A percentile compares a stretch with the other conserved stretches of the same genome.
Conservation (phyloP, 306 rosid genomes). For the Fragaria ananassa region DNA sequence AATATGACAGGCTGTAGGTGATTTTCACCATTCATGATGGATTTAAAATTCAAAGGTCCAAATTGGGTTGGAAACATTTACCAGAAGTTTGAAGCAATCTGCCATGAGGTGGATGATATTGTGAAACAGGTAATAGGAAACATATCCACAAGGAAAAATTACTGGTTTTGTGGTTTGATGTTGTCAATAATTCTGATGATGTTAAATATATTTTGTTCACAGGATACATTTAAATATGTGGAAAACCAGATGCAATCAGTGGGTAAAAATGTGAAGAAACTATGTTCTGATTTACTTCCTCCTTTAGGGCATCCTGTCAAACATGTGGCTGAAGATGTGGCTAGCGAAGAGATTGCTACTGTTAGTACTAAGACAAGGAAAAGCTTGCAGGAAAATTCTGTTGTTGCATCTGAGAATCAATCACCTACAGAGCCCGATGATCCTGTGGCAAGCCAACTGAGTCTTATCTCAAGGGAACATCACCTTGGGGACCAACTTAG, state of each 20-base stretch:
- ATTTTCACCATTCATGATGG: conserved; percentile 42
- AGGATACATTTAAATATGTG: conserved; percentile 73
- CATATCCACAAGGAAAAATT: not conserved
- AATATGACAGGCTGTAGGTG: conserved; percentile 26
- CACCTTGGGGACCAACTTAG: conserved; percentile 21
- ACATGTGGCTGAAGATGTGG: conserved; percentile 32
- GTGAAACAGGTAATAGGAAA: conserved; percentile 54
- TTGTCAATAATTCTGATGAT: conserved; percentile 10
- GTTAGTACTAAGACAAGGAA: conserved; percentile 24
- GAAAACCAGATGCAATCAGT: conserved; percentile 63
- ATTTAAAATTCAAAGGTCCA: conserved; percentile 45
- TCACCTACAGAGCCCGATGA: conserved; percentile 31
- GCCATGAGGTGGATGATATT: conserved; percentile 74
- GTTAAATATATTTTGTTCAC: conserved; percentile 24
- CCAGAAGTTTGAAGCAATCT: conserved; percentile 77
- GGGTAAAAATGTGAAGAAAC: conserved; percentile 62
- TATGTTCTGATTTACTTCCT: conserved; percentile 62
- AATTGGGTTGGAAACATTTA: conserved; percentile 72
- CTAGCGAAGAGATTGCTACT: conserved; percentile 18
- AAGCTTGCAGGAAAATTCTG: conserved; percentile 30
- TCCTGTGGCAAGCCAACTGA: conserved; percentile 29
- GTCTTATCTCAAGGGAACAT: conserved; percentile 16
- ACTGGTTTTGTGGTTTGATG: not conserved
- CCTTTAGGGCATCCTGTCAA: conserved; percentile 32
- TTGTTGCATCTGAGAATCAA: conserved; percentile 23